Conservation (phyloP, 208 protist genomes). For the Leishmania arabica region DNA sequence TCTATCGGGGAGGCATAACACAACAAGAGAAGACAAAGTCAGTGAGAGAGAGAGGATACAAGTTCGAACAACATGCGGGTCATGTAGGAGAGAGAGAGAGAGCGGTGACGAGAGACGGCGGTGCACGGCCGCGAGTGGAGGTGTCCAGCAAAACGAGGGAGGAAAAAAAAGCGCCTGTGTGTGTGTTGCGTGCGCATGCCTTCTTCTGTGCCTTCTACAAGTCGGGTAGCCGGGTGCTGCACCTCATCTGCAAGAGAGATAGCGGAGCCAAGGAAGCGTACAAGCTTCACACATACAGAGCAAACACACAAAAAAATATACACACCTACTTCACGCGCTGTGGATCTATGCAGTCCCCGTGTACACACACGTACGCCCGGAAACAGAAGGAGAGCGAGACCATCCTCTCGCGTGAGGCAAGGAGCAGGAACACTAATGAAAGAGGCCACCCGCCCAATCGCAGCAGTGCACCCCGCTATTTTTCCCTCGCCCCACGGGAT, state of each 20-base stretch:
- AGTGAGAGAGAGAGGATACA: neutral
- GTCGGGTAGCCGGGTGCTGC: neutral
- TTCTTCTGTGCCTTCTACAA: neutral
- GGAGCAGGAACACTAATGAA: neutral
- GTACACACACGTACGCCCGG: neutral
- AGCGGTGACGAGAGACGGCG: neutral
- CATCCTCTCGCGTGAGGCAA: neutral
- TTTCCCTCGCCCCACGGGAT: neutral
- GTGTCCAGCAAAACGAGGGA: neutral
- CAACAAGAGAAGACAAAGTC: neutral
- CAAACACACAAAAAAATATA: conserved; percentile 17
- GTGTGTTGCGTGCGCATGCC: neutral
- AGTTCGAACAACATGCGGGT: neutral
- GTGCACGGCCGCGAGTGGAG: neutral
- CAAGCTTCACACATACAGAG: conserved; percentile 1
- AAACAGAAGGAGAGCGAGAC: neutral
- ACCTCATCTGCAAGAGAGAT: conserved; percentile 10
- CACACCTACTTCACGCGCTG: neutral
- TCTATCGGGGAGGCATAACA: neutral
- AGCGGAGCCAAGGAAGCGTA: neutral
- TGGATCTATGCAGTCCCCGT: neutral
- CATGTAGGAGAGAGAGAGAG: neutral
- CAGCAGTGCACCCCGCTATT: neutral
- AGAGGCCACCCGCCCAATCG: neutral
- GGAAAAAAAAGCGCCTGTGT: neutral